A percentile compares a stretch with the other conserved stretches of the same genome.
Evolutionary conservation across 2,329 filamentous ascomycete genomes (phyloP).

Genomic region (Lanzia echinophila): DNA sequence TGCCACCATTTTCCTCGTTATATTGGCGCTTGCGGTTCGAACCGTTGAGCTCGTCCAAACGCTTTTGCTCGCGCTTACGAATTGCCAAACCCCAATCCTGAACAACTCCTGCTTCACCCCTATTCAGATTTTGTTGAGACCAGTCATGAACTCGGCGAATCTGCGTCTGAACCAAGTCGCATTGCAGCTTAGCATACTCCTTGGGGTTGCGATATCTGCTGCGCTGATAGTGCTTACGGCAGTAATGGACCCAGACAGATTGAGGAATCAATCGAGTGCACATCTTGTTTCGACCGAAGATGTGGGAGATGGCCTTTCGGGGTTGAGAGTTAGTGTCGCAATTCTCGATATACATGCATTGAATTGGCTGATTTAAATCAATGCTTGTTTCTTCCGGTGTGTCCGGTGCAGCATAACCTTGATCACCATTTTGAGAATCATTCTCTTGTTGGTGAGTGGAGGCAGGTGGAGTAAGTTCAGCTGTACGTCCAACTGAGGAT

Average conservation of each 20-base stretch:
- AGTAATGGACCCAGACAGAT: conserved; percentile 67
- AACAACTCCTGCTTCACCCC: conserved; percentile 39
- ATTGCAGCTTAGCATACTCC: conserved; percentile 56
- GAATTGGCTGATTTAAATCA: conserved; percentile 8
- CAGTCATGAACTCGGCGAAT: conserved; percentile 57
- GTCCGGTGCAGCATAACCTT: background rate
- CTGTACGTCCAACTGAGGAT: conserved; percentile 9
- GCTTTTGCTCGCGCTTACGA: conserved; percentile 57
- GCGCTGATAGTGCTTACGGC: conserved; percentile 78
- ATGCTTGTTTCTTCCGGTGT: too few relatives aligned
- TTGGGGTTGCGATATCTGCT: conserved; percentile 60
- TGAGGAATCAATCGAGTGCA: conserved; percentile 65
- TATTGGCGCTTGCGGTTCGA: conserved; percentile 23
- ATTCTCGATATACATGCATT: conserved; percentile 49
- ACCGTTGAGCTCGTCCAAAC: conserved; percentile 38
- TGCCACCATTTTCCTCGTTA: conserved; percentile 23
- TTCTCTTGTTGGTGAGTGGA: conserved; percentile 22
- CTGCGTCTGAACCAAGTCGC: conserved; percentile 56
- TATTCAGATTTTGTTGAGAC: conserved; percentile 44
- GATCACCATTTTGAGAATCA: conserved; percentile 13
- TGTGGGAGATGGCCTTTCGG: conserved; percentile 72
- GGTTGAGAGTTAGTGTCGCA: conserved; percentile 55
- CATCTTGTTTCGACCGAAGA: conserved; percentile 77
- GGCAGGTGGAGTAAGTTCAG: conserved; percentile 25
- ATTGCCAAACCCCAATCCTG: conserved; percentile 55